phyloP scores from a whole-genome alignment of 768 basidiomycete species.

The Amanita pseudoporphyria region DNA sequence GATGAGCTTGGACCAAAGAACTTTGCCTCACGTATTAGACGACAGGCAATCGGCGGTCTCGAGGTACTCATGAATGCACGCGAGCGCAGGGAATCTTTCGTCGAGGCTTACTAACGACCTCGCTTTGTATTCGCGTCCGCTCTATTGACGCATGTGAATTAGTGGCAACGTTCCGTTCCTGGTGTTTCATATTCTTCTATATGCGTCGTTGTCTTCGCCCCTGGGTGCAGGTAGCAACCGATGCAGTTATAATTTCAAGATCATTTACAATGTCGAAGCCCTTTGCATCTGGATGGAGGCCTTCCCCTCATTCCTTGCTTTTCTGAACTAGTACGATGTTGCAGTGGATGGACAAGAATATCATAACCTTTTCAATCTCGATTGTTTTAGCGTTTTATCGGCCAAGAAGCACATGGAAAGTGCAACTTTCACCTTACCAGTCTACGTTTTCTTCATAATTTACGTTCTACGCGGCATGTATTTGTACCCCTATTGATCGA shows the following conservation, averaged over 20 bases:
- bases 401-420: background rate
- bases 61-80: conserved; percentile 74
- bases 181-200: conserved; percentile 5
- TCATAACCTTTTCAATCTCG: conserved; percentile 8
- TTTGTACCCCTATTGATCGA: conserved; percentile 2
- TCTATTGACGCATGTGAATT: conserved; percentile 1
- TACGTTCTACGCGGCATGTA: background rate
- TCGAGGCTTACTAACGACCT: conserved; percentile 51
- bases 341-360: conserved; percentile 8
- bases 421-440: background rate
- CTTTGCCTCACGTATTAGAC: conserved; percentile 78
- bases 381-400: background rate
- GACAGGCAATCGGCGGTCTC: conserved; percentile 76
- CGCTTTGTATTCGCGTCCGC: background rate
- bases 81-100: conserved; percentile 58
- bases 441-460: background rate
- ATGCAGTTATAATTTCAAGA: background rate
- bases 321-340: conserved; percentile 5
- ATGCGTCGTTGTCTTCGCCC: background rate
- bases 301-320: conserved; percentile 4
- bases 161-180: background rate
- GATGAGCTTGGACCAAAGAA: conserved; percentile 86
- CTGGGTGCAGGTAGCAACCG: background rate
- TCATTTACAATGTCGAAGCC: background rate
- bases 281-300: conserved; percentile 2